phyloP scores from a whole-genome alignment of 768 basidiomycete genomes.

The Dioszegia crocea region DNA sequence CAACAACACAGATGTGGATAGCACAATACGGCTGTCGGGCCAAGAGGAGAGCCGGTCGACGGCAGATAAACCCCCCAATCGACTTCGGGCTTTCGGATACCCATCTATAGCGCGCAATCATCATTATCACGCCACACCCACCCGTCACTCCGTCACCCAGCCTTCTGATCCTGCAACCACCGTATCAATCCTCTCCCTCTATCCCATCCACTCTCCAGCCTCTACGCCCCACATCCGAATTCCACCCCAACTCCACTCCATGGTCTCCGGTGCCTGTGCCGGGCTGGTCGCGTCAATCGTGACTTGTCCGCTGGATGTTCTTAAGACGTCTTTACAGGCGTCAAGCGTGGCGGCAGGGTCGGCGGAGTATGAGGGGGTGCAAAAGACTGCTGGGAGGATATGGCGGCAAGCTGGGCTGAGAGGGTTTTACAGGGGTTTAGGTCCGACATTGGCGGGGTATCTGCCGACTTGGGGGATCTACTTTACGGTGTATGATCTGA shows the following conservation, averaged over 20 bases:
- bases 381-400: conserved; percentile 61
- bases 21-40: no score
- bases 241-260: conserved; percentile 47
- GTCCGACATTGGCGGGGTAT: conserved; percentile 93
- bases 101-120: no score
- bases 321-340: conserved; percentile 98
- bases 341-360: conserved; percentile 69
- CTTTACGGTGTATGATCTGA: conserved; percentile 93
- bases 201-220: conserved; percentile 4
- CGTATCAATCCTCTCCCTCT: neutral
- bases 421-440: conserved; percentile 93
- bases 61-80: no score
- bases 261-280: conserved; percentile 82
- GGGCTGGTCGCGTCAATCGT: conserved; percentile 87
- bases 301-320: conserved; percentile 94
- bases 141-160: neutral
- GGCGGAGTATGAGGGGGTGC: conserved; percentile 69
- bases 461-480: conserved; percentile 99
- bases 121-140: no score
- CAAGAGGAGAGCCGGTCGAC: no score
- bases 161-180: neutral
- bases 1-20: no score
- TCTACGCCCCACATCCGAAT: neutral
- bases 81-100: no score
- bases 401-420: conserved; percentile 67